Percentiles rank a stretch among this genome's conserved stretches.
Evolutionary conservation across 768 basidiomycete genomes (phyloP).

Genomic region (Krasilnikovozyma curviuscula): DNA sequence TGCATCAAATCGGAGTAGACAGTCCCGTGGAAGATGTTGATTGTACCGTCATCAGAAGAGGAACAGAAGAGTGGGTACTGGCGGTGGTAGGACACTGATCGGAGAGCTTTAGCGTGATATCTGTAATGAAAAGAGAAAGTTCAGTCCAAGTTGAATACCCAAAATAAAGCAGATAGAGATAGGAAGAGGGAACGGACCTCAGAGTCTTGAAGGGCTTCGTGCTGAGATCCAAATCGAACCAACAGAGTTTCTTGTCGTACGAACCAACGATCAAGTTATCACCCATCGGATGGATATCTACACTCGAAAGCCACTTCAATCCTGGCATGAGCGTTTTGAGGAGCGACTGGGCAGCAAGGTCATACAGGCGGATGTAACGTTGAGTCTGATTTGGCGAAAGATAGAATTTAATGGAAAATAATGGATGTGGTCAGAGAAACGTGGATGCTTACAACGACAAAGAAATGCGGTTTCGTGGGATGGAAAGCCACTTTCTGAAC

Average conservation of each 20-base stretch:
- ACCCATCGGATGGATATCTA: constrained; percentile 72
- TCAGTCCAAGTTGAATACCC: background rate
- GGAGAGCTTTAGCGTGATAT: constrained; percentile 84
- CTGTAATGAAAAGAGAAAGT: constrained; percentile 28
- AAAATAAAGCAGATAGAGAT: background rate
- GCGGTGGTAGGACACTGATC: constrained; percentile 81
- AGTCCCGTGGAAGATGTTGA: constrained; percentile 89
- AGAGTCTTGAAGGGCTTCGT: constrained; percentile 94
- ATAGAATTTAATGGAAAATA: background rate
- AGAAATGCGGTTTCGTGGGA: constrained; percentile 83
- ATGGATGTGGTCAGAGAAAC: constrained; percentile 6
- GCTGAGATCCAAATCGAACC: constrained; percentile 95
- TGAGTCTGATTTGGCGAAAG: constrained; percentile 46
- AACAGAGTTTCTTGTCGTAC: constrained; percentile 91
- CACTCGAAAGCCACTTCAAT: constrained; percentile 87
- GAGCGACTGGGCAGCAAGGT: constrained; percentile 78
- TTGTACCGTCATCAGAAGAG: constrained; percentile 87
- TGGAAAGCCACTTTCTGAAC: constrained; percentile 90
- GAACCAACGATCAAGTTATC: constrained; percentile 95
- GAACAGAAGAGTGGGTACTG: constrained; percentile 90
- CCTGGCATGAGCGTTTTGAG: constrained; percentile 88
- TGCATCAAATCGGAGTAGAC: constrained; percentile 91
- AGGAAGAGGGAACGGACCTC: constrained; percentile 36
- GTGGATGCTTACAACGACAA: constrained; percentile 58
- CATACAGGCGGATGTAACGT: constrained; percentile 86